Evolutionary conservation across 352 stramenopile species (phyloP).

Genomic region (Phytophthora ohioensis): DNA sequence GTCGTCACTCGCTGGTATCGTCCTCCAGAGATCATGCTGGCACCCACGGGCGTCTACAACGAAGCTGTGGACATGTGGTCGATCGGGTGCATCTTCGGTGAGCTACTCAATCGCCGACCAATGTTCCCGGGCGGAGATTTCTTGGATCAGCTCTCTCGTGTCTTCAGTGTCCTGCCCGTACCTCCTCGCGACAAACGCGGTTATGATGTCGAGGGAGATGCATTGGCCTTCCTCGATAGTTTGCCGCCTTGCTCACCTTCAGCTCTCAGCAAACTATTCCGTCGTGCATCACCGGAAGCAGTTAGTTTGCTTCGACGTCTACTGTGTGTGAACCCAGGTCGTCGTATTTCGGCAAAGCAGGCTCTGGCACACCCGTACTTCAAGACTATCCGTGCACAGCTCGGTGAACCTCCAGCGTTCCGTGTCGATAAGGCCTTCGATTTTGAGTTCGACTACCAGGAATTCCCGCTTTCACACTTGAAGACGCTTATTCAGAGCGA

Average conservation of each 20-base stretch:
- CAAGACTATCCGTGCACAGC: constrained; percentile 71
- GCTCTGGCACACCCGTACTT: constrained; percentile 94
- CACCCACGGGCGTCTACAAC: constrained; percentile 80
- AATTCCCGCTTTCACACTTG: constrained; percentile 65
- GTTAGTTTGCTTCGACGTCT: constrained; percentile 71
- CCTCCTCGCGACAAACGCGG: constrained; percentile 77
- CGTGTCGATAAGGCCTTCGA: constrained; percentile 74
- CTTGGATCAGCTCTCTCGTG: constrained; percentile 80
- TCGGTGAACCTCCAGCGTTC: constrained; percentile 77
- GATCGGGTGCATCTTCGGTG: constrained; percentile 95
- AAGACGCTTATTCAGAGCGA: constrained; percentile 83
- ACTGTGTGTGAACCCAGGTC: constrained; percentile 92
- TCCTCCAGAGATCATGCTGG: constrained; percentile 86
- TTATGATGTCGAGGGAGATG: constrained; percentile 79
- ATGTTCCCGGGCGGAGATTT: constrained; percentile 84
- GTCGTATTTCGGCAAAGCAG: constrained; percentile 89
- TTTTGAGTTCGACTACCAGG: constrained; percentile 87
- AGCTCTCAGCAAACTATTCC: constrained; percentile 74
- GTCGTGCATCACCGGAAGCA: constrained; percentile 69
- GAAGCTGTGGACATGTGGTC: constrained; percentile 90
- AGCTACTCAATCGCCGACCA: constrained; percentile 82
- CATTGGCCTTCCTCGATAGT: constrained; percentile 79
- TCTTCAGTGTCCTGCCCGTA: constrained; percentile 79
- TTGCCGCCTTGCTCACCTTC: constrained; percentile 77
- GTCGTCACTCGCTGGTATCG: constrained; percentile 89